Conservation (phyloP, 306 rosid species). For the Trifolium pratense region DNA sequence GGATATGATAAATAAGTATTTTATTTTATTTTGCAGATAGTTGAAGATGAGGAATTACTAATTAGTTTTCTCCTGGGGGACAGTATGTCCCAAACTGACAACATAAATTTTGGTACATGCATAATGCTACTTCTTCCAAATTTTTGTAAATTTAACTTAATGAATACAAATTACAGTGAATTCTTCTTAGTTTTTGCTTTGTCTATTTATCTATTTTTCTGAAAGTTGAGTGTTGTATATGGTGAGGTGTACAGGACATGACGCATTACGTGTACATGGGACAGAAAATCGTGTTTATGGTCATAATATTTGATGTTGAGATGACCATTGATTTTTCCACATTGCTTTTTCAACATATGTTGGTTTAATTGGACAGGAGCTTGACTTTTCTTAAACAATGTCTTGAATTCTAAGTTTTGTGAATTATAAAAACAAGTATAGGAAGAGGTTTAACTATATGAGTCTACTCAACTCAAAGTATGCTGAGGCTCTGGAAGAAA, state of each 20-base stretch:
- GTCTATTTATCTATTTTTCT: not conserved
- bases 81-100: not conserved
- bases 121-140: not conserved
- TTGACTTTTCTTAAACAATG: not conserved
- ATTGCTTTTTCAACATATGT: slow-evolving; percentile 6
- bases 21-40: slow-evolving; percentile 17
- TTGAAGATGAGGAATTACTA: not conserved
- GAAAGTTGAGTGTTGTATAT: not conserved
- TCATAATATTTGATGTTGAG: not conserved
- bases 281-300: too few relatives aligned
- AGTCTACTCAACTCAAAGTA: not conserved
- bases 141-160: slow-evolving; percentile 22
- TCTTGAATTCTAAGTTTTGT: not conserved
- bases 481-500: not conserved
- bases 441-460: not conserved
- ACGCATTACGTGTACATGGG: too few relatives aligned
- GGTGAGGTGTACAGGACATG: not conserved
- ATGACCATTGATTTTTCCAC: slow-evolving; percentile 6
- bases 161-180: not conserved
- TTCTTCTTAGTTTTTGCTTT: not conserved
- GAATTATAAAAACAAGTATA: not conserved
- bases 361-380: not conserved
- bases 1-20: slow-evolving; percentile 20
- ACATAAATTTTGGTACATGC: slow-evolving; percentile 35
- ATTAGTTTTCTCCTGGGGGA: slow-evolving; percentile 5